These are phyloP conservation scores for Cordyceps farinosa DNA, from an alignment of 2,329 filamentous ascomycete genomes.

Conservation along the genomic window DNA sequence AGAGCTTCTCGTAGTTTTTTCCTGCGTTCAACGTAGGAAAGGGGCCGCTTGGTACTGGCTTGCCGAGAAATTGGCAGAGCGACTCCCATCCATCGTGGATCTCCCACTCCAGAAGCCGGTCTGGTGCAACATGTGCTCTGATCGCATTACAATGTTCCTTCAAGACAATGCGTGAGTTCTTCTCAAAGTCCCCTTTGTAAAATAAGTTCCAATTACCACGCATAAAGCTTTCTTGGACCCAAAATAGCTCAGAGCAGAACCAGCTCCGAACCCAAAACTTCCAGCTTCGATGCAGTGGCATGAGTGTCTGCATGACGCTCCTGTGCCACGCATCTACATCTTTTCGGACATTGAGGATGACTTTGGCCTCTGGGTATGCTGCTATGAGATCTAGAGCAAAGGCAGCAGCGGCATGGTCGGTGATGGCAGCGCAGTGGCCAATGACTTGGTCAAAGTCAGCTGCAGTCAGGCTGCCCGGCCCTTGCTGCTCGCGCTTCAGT, in stretches of 20 bases:
- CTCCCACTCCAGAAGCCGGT: conserved; percentile 36
- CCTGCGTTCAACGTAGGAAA: conserved; percentile 27
- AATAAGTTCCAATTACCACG: background rate
- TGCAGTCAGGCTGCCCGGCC: background rate
- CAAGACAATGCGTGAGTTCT: background rate
- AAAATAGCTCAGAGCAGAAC: conserved; percentile 31
- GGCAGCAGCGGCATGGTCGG: conserved; percentile 18
- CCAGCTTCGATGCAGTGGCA: conserved; percentile 15
- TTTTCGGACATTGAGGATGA: conserved; percentile 37
- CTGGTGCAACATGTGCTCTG: conserved; percentile 20
- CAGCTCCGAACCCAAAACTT: conserved; percentile 23
- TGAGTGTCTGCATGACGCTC: conserved; percentile 26
- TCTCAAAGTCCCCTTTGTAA: background rate
- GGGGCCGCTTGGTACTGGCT: conserved; percentile 30
- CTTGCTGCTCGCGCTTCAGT: conserved; percentile 4
- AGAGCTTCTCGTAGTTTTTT: background rate
- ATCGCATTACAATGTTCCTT: background rate
- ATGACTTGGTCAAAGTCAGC: conserved; percentile 17
- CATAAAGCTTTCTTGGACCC: conserved; percentile 20
- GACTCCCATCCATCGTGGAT: conserved; percentile 39
- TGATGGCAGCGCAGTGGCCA: conserved; percentile 16
- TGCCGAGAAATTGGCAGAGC: conserved; percentile 38
- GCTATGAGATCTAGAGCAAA: conserved; percentile 11
- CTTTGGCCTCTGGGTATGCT: conserved; percentile 38
- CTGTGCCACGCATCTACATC: conserved; percentile 39